phyloP scores from a whole-genome alignment of 345 rosid genomes.

The Crucihimalaya himalaica region DNA sequence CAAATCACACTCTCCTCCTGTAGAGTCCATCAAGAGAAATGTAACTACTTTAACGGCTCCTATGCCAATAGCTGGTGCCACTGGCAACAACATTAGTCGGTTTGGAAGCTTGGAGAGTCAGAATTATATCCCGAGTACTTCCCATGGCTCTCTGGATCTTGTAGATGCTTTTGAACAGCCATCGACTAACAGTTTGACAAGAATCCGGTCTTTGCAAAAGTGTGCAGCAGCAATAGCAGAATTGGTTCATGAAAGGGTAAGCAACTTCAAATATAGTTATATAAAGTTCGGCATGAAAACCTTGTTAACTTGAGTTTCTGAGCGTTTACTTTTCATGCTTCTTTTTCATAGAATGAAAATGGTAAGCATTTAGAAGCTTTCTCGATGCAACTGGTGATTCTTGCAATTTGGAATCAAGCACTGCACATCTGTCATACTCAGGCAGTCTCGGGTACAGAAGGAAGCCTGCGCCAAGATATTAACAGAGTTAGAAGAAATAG shows the following conservation, averaged over 20 bases:
- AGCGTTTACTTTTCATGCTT: constrained; percentile 20
- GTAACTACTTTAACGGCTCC: constrained; percentile 56
- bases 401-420: constrained; percentile 97
- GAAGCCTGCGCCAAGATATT: constrained; percentile 65
- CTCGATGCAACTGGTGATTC: constrained; percentile 94
- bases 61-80: constrained; percentile 60
- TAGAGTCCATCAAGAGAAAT: constrained; percentile 42
- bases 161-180: constrained; percentile 76
- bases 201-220: constrained; percentile 78
- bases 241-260: constrained; percentile 67
- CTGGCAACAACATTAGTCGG: constrained; percentile 40
- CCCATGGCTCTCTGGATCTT: constrained; percentile 69
- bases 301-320: constrained; percentile 8
- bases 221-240: constrained; percentile 72
- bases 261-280: constrained; percentile 6
- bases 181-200: constrained; percentile 60
- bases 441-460: constrained; percentile 89
- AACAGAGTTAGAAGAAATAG: constrained; percentile 51
- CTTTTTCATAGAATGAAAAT: constrained; percentile 48
- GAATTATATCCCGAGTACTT: constrained; percentile 70
- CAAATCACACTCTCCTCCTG: constrained; percentile 56
- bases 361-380: constrained; percentile 77
- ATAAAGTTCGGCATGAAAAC: not conserved
- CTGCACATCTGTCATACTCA: constrained; percentile 88
- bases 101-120: constrained; percentile 69